phyloP scores from a whole-genome alignment of 2,329 filamentous ascomycete genomes.

The Aaosphaeria pasadenensis region DNA sequence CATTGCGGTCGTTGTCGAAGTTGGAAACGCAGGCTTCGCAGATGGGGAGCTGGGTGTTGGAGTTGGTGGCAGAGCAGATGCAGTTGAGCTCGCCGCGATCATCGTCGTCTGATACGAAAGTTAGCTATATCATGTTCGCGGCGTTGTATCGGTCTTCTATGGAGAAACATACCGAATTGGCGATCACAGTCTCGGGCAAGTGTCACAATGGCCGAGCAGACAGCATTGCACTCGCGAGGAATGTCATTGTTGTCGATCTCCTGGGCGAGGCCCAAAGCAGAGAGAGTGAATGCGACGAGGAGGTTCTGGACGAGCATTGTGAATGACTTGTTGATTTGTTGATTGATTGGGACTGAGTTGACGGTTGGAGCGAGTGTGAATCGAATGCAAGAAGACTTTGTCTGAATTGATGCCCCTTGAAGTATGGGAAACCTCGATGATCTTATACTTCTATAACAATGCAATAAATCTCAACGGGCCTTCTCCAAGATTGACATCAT shows the following conservation, averaged over 20 bases:
- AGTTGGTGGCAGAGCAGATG: constrained; percentile 25
- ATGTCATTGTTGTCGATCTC: constrained; percentile 30
- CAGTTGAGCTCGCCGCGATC: constrained; percentile 23
- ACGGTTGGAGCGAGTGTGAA: no score
- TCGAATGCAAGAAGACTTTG: no score
- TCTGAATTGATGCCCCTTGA: no score
- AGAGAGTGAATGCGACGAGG: constrained; percentile 20
- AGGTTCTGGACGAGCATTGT: constrained; percentile 22
- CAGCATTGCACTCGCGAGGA: constrained; percentile 22
- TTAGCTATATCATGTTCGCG: not conserved
- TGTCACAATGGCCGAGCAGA: constrained; percentile 23
- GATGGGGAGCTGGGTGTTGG: constrained; percentile 19
- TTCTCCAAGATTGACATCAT: no score
- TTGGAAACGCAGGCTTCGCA: constrained; percentile 30
- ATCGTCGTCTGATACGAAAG: constrained; percentile 8
- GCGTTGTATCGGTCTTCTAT: not conserved
- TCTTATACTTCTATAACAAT: no score
- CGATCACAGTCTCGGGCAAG: constrained; percentile 23
- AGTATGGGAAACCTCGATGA: no score
- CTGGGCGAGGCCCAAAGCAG: constrained; percentile 17
- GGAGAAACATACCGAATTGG: constrained; percentile 11
- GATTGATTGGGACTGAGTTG: not conserved
- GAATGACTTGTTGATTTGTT: not conserved
- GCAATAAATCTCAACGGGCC: no score
- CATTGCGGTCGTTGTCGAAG: constrained; percentile 17